These are phyloP conservation scores for Ustilago cynodontis DNA, from an alignment of 1,284 basidiomycete species.

Conservation along the genomic window DNA sequence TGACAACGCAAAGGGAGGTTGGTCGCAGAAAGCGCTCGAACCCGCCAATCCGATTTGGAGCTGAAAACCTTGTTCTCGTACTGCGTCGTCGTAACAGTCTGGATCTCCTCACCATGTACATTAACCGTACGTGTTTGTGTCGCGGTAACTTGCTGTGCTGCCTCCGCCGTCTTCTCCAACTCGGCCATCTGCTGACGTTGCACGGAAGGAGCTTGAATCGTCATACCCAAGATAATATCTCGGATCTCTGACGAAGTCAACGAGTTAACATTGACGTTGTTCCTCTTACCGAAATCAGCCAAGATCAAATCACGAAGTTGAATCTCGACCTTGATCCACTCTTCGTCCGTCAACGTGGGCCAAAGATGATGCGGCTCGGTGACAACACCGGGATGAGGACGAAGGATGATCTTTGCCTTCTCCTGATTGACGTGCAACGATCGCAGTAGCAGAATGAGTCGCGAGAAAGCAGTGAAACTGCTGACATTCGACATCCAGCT, in stretches of 20 bases:
- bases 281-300: slow-evolving; percentile 97
- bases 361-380: slow-evolving; percentile 98
- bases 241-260: slow-evolving; percentile 93
- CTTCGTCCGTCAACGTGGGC: slow-evolving; percentile 93
- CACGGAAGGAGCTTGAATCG: slow-evolving; percentile 83
- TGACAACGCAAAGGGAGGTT: slow-evolving; percentile 95
- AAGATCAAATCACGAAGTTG: slow-evolving; percentile 77
- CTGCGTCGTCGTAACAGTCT: slow-evolving; percentile 95
- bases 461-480: slow-evolving; percentile 98
- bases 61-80: slow-evolving; percentile 98
- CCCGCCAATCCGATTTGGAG: slow-evolving; percentile 99
- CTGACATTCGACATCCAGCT: slow-evolving; percentile 99
- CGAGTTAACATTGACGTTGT: slow-evolving; percentile 98
- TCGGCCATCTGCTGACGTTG: slow-evolving; percentile 99
- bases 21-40: slow-evolving; percentile 93
- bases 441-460: slow-evolving; percentile 92
- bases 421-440: slow-evolving; percentile 99
- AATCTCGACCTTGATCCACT: slow-evolving; percentile 99
- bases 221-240: slow-evolving; percentile 75
- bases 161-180: slow-evolving; percentile 91
- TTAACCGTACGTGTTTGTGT: slow-evolving; percentile 98
- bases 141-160: slow-evolving; percentile 93
- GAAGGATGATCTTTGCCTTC: slow-evolving; percentile 83
- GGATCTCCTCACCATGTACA: slow-evolving; percentile 95
- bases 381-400: slow-evolving; percentile 76